Evolutionary conservation across 2,329 filamentous ascomycete species (phyloP), one percentile per base, ranked within the genome.

Genomic region (Penicillium sp.): DNA sequence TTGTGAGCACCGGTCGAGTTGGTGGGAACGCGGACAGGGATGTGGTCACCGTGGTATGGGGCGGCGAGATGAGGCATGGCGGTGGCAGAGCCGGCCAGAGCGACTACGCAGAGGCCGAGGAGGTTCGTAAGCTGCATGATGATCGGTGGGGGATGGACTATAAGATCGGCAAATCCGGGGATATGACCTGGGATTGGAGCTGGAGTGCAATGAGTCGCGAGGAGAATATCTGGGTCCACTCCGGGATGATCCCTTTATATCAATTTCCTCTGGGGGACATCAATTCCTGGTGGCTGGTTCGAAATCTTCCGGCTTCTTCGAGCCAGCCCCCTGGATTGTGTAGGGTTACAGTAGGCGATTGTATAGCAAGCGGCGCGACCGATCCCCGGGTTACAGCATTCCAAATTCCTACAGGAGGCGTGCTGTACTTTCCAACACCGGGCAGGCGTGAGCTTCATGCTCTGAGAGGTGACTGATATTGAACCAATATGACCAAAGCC

Each of bases 81-180:
- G 6, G 46, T 31, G 3, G 42, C 47, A 8, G 51, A 57, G 38
- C 49, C 48, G n/a, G 55, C 46, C 18, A 62, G 39, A 15, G 46
- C 53, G 39, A 54, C 53, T 6, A 57, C 12, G 20, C 42, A 54
- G 13, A 58, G 12, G 8, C 47, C 33, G 38, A 60, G 13, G 18
- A 57, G 13, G 42, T 46, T 48, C 44, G 44, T 55, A 33, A 63
- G 39, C 6, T 61, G 57, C 60, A 63, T 63, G n/a, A 3, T 57
- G 53, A 25, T 13, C 12, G 20, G 42, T 46, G 44, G 37, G 27
- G 33, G 6, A 23, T 18, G 12, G 8, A 1, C 31, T 27, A 6
- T 7, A 37, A 24, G 33, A 39, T 38, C 20, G 43, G 15, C 29
- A 15, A 13, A n/a, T 18, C 35, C 0, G 24, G 12, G 9, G 18